Conservation (phyloP, 305 asterid genomes). For the Coffea humblotiana region DNA sequence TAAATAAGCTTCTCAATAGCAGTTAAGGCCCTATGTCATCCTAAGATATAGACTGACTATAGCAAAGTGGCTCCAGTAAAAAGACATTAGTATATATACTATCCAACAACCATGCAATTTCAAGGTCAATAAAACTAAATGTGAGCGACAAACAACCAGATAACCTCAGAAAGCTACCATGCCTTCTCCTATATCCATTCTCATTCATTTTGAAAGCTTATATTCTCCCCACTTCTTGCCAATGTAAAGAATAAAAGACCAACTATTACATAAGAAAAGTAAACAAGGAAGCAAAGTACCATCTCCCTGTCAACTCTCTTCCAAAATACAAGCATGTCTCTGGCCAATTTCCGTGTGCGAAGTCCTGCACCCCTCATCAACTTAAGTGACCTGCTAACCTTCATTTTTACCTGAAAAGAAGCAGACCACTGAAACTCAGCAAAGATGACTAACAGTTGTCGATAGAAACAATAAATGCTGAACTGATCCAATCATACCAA, state of each 20-base stretch:
- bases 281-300: conserved; percentile 48
- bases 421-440: background rate
- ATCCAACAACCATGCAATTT: background rate
- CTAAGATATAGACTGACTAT: background rate
- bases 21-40: conserved; percentile 1
- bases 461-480: background rate
- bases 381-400: conserved; percentile 87
- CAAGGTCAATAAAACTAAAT: background rate
- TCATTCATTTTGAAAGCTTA: background rate
- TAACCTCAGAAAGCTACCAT: background rate
- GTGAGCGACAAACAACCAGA: background rate
- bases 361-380: conserved; percentile 86
- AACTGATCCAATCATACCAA: background rate
- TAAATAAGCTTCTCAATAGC: background rate
- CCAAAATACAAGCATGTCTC: conserved; percentile 96
- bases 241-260: background rate
- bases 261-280: background rate
- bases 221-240: background rate
- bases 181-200: background rate
- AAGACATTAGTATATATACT: background rate
- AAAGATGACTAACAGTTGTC: background rate
- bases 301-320: conserved; percentile 99
- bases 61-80: background rate
- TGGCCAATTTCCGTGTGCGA: conserved; percentile 86
- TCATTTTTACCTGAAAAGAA: conserved; percentile 76